A percentile compares a stretch with the other conserved stretches of the same genome.
Evolutionary conservation across 2,329 filamentous ascomycete species (phyloP).

Genomic region (Amylocarpus encephaloides): DNA sequence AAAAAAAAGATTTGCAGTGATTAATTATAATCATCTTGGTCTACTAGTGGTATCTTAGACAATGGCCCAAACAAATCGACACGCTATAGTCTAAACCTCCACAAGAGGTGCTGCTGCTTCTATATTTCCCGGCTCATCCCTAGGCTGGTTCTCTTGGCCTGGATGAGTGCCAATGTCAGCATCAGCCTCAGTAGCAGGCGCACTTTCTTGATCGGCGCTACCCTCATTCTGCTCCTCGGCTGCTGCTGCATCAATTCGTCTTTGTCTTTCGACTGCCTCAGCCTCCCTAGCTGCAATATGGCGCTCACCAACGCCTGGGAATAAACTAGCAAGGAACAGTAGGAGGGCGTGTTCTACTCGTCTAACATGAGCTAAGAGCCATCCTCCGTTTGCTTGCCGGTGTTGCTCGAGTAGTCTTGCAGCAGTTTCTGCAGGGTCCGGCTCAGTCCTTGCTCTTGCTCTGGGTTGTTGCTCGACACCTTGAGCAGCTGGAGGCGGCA

Average conservation of each 20-base stretch:
- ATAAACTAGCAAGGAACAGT: conserved; percentile 59
- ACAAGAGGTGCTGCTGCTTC: not conserved
- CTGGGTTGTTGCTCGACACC: not conserved
- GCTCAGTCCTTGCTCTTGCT: conserved; percentile 22
- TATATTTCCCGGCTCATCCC: not conserved
- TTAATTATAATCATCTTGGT: too few species aligned
- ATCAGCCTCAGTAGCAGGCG: not conserved
- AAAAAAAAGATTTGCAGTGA: too few species aligned
- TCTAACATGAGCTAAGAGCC: conserved; percentile 45
- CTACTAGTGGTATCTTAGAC: too few species aligned
- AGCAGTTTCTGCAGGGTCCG: conserved; percentile 46
- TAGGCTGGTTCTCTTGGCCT: not conserved
- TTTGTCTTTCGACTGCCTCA: conserved; percentile 26
- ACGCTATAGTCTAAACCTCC: not conserved
- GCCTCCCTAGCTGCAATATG: conserved; percentile 44
- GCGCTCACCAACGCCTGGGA: conserved; percentile 58
- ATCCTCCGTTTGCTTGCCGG: conserved; percentile 38
- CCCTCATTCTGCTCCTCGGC: conserved; percentile 6
- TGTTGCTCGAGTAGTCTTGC: conserved; percentile 47
- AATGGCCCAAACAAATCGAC: too few species aligned
- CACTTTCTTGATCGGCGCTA: too few species aligned
- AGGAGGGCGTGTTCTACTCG: conserved; percentile 53
- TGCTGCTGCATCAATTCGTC: conserved; percentile 18
- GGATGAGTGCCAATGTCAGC: not conserved
- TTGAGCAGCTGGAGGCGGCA: conserved; percentile 24